Evolutionary conservation across 2,329 filamentous ascomycete genomes (phyloP), one percentile per base, ranked within the genome.

Genomic region (Stagonosporopsis tanaceti): DNA sequence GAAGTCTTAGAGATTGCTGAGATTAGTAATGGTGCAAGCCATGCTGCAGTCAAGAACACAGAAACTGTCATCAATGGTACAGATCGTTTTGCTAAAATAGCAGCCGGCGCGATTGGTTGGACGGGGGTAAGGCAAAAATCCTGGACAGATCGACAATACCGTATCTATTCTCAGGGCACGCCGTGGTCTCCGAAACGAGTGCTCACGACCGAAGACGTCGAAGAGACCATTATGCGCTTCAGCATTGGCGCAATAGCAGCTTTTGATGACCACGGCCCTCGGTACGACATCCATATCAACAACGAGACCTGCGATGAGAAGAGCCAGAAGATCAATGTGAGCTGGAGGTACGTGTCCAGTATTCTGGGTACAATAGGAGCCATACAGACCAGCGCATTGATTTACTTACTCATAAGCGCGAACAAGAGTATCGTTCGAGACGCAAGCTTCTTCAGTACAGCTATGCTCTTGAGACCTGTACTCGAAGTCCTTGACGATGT

Each of bases 261-360:
- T 1, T 74, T 72, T 34, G 71, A 76, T 45, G 71, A 76, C 41
- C 71, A 74, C 27, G 71, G 73, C 8, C 58, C 68, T 8, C 65
- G 63, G 2, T 67, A 69, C 52, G 63, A 61, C 7, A 38, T 73
- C 8, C 25, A 7, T 2, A 39, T 61, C 0, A 42, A 53, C 53
- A 63, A 57, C 55, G 37, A 17, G 53, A 41, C 0, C 38, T 63
- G 11, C 57, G 42, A 63, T 1, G 44, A 35, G 0, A 67, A 68
- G 41, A 72, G 71, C 15, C 70, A 74, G 24, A 59, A 66, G 37
- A 57, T 76, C 9, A 64, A 64, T 7, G 71, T 72, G 0, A 67
- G 70, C 32, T 76, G 73, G 73, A 44, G 57, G 1, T 73, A 67
- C 27, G 42, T 74, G 4, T 46, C 62, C 9, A 53, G 51, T 2